Evolutionary conservation across 441 rosid genomes (phyloP).

Genomic region (Dalechampia spathulata): DNA sequence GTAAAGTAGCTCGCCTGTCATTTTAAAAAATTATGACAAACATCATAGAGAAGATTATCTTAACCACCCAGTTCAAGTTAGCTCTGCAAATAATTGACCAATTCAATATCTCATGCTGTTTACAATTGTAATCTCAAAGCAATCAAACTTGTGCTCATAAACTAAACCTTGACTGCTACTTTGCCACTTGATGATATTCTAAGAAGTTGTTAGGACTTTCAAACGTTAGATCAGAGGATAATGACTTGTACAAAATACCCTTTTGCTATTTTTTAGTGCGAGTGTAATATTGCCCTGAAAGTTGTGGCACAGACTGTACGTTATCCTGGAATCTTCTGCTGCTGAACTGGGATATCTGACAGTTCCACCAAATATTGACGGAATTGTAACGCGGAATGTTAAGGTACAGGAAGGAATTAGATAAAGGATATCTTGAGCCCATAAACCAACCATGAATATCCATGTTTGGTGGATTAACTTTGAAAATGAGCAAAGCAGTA

Average conservation of each 20-base stretch:
- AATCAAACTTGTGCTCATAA: too few species aligned
- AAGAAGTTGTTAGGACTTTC: background rate
- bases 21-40: background rate
- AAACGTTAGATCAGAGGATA: too few species aligned
- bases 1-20: conserved; percentile 2
- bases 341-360: background rate
- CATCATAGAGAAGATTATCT: background rate
- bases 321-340: background rate
- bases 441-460: background rate
- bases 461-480: background rate
- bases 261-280: background rate
- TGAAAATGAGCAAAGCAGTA: background rate
- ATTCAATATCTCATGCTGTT: too few species aligned
- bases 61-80: background rate
- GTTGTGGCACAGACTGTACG: background rate
- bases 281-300: too few species aligned
- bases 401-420: background rate
- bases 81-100: background rate
- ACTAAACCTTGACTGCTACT: background rate
- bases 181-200: background rate
- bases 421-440: background rate
- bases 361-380: background rate
- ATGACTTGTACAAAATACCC: background rate
- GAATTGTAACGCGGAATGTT: background rate
- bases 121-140: background rate